Conservation (phyloP, 2,329 filamentous ascomycete genomes). For the Microsporum canis region DNA sequence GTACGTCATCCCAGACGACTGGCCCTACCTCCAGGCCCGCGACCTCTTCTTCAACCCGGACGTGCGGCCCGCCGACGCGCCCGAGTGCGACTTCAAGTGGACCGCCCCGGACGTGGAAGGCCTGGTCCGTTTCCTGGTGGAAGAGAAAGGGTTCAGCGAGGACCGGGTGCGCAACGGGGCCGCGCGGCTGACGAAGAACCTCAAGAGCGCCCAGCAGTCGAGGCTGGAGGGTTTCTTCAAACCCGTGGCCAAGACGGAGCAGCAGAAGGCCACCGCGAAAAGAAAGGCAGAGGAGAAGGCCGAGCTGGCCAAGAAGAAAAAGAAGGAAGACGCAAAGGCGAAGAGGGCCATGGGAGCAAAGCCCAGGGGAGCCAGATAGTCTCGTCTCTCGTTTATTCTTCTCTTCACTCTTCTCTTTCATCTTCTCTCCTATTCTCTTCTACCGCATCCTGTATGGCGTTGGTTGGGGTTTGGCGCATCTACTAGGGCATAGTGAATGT, state of each 20-base stretch:
- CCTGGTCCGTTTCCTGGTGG: conserved; percentile 77
- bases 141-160: conserved; percentile 94
- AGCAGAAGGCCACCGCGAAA: conserved; percentile 74
- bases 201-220: conserved; percentile 83
- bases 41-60: conserved; percentile 87
- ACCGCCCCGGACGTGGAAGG: conserved; percentile 84
- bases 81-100: conserved; percentile 96
- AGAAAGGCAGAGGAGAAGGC: conserved; percentile 87
- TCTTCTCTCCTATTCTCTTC: background rate
- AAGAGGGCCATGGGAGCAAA: conserved; percentile 87
- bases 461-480: background rate
- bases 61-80: conserved; percentile 69
- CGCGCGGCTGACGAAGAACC: conserved; percentile 70
- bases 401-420: background rate
- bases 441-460: background rate
- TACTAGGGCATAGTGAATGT: background rate
- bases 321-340: conserved; percentile 87
- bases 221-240: conserved; percentile 96
- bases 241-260: conserved; percentile 74
- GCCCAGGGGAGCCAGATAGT: conserved; percentile 53
- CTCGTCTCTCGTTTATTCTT: background rate
- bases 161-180: conserved; percentile 77
- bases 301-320: conserved; percentile 87
- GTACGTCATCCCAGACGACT: conserved; percentile 83
- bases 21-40: conserved; percentile 87